These are phyloP conservation scores for Botrytis cinerea DNA, from an alignment of 2,329 filamentous ascomycete species.

Conservation along the genomic window DNA sequence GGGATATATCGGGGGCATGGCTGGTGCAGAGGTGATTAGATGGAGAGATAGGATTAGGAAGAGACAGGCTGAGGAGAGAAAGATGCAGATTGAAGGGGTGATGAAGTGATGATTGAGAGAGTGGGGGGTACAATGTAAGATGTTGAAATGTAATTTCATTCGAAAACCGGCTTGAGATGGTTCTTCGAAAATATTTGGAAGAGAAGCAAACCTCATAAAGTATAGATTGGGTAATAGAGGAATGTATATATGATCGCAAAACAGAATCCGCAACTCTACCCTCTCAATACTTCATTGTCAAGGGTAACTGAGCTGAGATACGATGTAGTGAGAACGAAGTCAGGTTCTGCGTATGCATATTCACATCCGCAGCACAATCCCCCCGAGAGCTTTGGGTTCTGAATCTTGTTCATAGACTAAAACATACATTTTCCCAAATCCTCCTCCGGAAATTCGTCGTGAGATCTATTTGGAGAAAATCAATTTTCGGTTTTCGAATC, in stretches of 20 bases:
- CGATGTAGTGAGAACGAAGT: too few relatives aligned
- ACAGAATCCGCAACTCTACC: neutral
- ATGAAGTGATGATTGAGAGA: neutral
- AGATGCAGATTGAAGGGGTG: slow-evolving; percentile 30
- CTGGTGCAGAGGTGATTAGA: slow-evolving; percentile 35
- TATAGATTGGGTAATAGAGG: neutral
- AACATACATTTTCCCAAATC: too few relatives aligned
- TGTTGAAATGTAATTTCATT: neutral
- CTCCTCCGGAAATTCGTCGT: too few relatives aligned
- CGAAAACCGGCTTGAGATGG: neutral
- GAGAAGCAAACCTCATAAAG: neutral
- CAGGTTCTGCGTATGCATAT: too few relatives aligned
- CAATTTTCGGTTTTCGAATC: too few relatives aligned
- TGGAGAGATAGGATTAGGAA: slow-evolving; percentile 32
- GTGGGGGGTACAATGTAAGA: neutral
- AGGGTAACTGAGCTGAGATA: too few relatives aligned
- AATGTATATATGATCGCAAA: neutral
- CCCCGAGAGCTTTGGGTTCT: too few relatives aligned
- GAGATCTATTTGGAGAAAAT: too few relatives aligned
- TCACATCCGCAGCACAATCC: too few relatives aligned
- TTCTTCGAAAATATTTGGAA: neutral
- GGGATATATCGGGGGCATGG: slow-evolving; percentile 42
- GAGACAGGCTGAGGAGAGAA: slow-evolving; percentile 33
- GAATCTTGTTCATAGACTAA: too few relatives aligned
- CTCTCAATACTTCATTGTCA: too few relatives aligned